These are phyloP conservation scores for Pleoardoris graminearum DNA, from an alignment of 2,329 filamentous ascomycete species.

Conservation along the genomic window DNA sequence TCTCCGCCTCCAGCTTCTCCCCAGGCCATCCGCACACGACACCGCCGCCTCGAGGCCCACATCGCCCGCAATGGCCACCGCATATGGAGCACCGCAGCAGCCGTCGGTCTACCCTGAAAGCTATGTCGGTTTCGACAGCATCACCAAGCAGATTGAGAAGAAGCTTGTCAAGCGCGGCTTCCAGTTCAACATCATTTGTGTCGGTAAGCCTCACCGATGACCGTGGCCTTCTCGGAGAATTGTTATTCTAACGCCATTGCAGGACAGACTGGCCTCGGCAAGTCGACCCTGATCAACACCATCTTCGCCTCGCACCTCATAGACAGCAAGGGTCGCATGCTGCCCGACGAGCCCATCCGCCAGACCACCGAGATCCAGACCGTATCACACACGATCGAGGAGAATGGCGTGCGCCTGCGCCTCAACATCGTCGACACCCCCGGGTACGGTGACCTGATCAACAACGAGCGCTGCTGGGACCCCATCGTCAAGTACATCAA, in stretches of 20 bases:
- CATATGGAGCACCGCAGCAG: conserved; percentile 59
- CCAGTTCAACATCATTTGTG: conserved; percentile 99
- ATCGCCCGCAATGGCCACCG: conserved; percentile 61
- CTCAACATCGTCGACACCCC: conserved; percentile 99
- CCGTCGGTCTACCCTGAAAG: conserved; percentile 78
- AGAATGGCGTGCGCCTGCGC: conserved; percentile 95
- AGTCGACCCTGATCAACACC: conserved; percentile 99
- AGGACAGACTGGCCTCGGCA: conserved; percentile 98
- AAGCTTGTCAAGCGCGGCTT: conserved; percentile 99
- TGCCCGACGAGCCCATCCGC: conserved; percentile 89
- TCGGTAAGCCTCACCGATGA: conserved; percentile 69
- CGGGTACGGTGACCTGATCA: conserved; percentile 97
- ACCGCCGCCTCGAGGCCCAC: conserved; percentile 28
- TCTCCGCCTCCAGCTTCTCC: conserved; percentile 11
- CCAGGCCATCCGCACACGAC: conserved; percentile 15
- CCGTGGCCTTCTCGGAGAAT: conserved; percentile 1
- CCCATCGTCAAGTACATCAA: conserved; percentile 99
- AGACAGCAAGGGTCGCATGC: conserved; percentile 94
- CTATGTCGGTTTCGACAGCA: conserved; percentile 99
- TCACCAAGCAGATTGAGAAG: conserved; percentile 98
- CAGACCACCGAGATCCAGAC: conserved; percentile 97
- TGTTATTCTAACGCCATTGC: conserved; percentile 15
- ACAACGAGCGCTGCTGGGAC: conserved; percentile 99
- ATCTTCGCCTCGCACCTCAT: conserved; percentile 99
- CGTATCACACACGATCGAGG: conserved; percentile 98